Evolutionary conservation across 805 yeast species (phyloP).

Genomic region (Debaryomyces tyrocola): DNA sequence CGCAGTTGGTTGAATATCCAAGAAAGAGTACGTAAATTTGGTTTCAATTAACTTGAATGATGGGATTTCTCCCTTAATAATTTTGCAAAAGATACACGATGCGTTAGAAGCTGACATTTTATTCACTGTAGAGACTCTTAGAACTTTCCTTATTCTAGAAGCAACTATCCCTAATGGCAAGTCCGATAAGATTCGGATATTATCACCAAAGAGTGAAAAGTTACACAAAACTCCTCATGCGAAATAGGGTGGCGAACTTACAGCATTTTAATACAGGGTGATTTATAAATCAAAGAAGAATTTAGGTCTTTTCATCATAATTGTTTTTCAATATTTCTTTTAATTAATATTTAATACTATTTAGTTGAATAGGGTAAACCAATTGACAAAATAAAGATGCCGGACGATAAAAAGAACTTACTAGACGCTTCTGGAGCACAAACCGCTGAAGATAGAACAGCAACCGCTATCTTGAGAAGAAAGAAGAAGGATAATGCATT

Average conservation of each 20-base stretch:
- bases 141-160: background rate
- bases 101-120: slow-evolving; percentile 5
- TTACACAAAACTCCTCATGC: slow-evolving; percentile 5
- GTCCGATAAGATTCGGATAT: background rate
- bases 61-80: slow-evolving; percentile 94
- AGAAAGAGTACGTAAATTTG: slow-evolving; percentile 73
- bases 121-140: background rate
- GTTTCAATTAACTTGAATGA: slow-evolving; percentile 89
- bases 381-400: slow-evolving; percentile 4
- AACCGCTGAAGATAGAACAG: slow-evolving; percentile 66
- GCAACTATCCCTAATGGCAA: background rate
- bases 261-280: background rate
- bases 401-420: slow-evolving; percentile 36
- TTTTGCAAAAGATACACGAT: slow-evolving; percentile 85
- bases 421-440: slow-evolving; percentile 67
- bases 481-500: slow-evolving; percentile 97
- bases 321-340: background rate
- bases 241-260: slow-evolving; percentile 6
- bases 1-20: slow-evolving; percentile 92
- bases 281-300: background rate
- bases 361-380: background rate
- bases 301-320: background rate
- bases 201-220: background rate
- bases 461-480: slow-evolving; percentile 95
- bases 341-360: background rate